These are phyloP conservation scores for Puccinia triticina DNA, from an alignment of 1,284 basidiomycete genomes.

Conservation along the genomic window DNA sequence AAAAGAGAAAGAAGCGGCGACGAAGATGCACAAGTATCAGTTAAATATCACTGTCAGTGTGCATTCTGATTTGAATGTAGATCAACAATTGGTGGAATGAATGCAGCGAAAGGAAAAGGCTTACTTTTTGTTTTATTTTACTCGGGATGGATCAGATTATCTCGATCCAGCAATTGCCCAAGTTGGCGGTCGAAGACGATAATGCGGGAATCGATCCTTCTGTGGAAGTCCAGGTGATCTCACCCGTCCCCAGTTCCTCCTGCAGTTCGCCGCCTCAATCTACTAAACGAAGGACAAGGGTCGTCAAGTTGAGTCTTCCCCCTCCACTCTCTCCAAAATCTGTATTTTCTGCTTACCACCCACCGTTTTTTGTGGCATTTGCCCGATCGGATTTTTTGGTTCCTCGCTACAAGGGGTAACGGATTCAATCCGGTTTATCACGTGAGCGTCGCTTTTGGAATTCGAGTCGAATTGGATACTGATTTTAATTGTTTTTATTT, in stretches of 20 bases:
- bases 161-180: conserved; percentile 89
- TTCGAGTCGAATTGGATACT: background rate
- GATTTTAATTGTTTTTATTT: too few species aligned
- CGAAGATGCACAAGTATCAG: conserved; percentile 67
- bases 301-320: conserved; percentile 40
- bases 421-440: conserved; percentile 47
- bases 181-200: conserved; percentile 67
- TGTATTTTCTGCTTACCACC: background rate
- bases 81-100: background rate
- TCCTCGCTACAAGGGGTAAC: conserved; percentile 12
- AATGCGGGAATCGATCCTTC: conserved; percentile 72
- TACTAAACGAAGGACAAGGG: conserved; percentile 38
- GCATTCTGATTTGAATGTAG: conserved; percentile 52
- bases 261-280: conserved; percentile 12
- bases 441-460: background rate
- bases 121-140: background rate
- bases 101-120: background rate
- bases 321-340: background rate
- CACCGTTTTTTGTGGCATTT: background rate
- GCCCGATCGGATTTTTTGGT: background rate
- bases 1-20: conserved; percentile 67
- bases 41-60: conserved; percentile 68
- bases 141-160: conserved; percentile 67
- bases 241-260: conserved; percentile 68
- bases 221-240: conserved; percentile 74